Evolutionary conservation across 2,329 filamentous ascomycete species (phyloP).

Genomic region (Epichloe sp.): DNA sequence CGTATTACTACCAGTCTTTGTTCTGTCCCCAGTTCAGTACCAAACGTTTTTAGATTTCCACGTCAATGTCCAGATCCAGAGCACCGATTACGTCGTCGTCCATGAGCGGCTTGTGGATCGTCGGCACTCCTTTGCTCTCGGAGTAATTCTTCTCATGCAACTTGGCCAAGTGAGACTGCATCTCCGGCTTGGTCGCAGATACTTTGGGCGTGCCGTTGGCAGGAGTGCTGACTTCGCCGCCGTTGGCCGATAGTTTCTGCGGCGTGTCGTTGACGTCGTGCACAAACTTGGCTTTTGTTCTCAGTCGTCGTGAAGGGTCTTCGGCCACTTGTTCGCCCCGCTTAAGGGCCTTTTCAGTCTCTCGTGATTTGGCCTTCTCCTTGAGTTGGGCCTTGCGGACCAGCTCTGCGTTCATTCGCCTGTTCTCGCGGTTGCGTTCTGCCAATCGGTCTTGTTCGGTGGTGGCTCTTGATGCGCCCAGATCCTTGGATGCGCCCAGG

Average conservation of each 20-base stretch:
- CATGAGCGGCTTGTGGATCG: conserved; percentile 66
- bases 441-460: conserved; percentile 73
- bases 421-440: conserved; percentile 72
- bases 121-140: conserved; percentile 48
- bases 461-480: conserved; percentile 31
- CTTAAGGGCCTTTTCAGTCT: conserved; percentile 46
- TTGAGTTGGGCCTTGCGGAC: conserved; percentile 83
- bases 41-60: conserved; percentile 51
- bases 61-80: conserved; percentile 82
- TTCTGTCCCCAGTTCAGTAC: too few species aligned
- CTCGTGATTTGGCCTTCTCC: conserved; percentile 54
- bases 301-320: conserved; percentile 48
- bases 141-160: conserved; percentile 37
- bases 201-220: conserved; percentile 39
- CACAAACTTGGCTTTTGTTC: conserved; percentile 54
- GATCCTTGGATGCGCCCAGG: conserved; percentile 40
- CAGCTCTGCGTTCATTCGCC: conserved; percentile 71
- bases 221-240: conserved; percentile 37
- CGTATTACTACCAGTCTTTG: not conserved
- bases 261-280: conserved; percentile 44
- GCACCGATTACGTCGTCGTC: conserved; percentile 88
- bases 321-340: conserved; percentile 49
- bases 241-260: conserved; percentile 33
- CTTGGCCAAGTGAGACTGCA: conserved; percentile 40
- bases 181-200: conserved; percentile 26